Conservation (phyloP, 768 basidiomycete genomes). For the Russula virescens region DNA sequence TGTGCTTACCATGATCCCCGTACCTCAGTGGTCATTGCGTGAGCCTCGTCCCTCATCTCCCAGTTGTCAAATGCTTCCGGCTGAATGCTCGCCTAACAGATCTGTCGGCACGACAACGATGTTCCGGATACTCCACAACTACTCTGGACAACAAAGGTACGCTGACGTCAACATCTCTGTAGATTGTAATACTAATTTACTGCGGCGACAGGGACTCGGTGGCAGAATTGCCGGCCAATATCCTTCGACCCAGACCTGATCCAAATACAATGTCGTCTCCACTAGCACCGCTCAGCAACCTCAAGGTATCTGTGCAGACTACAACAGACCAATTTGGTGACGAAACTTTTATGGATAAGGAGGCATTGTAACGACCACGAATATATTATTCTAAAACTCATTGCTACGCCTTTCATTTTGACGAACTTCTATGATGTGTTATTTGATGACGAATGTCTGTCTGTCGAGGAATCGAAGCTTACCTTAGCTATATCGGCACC, state of each 20-base stretch:
- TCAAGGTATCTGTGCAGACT: slow-evolving; percentile 6
- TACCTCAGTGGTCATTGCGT: slow-evolving; percentile 15
- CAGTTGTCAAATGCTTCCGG: background rate
- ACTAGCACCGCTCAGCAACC: background rate
- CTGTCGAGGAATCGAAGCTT: no score
- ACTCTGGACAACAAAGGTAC: background rate
- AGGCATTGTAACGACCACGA: background rate
- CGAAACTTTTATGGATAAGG: background rate
- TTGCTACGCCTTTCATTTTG: no score
- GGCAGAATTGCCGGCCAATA: background rate
- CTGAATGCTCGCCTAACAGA: background rate
- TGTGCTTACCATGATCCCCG: background rate
- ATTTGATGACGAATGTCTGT: no score
- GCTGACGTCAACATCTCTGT: background rate
- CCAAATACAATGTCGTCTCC: background rate
- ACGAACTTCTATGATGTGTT: no score
- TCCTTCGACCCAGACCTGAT: background rate
- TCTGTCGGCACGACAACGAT: slow-evolving; percentile 3
- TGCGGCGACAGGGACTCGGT: background rate
- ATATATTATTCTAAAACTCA: no score
- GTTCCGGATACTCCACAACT: slow-evolving; percentile 4
- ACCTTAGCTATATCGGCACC: no score
- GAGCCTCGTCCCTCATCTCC: background rate
- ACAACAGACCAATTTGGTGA: background rate
- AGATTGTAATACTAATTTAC: background rate